Evolutionary conservation across 2,329 filamentous ascomycete genomes (phyloP).

Genomic region (Aureobasidium pullulans): DNA sequence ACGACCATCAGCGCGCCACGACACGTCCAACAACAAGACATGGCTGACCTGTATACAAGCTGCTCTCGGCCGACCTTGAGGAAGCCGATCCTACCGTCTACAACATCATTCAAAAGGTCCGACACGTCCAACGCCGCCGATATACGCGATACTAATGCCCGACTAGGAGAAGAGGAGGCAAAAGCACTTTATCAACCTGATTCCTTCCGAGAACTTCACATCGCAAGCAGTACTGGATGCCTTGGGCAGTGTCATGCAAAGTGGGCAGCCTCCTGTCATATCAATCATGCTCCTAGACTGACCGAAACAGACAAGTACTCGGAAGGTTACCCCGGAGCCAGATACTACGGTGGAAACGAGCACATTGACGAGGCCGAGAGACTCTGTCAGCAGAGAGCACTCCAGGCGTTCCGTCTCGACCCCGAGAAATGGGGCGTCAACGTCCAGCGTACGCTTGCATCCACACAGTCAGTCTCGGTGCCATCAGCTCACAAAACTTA

Average conservation of each 20-base stretch:
- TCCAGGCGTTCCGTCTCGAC: conserved; percentile 79
- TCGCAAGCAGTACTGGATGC: conserved; percentile 89
- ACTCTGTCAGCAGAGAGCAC: conserved; percentile 80
- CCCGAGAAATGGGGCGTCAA: conserved; percentile 93
- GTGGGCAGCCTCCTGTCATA: conserved; percentile 41
- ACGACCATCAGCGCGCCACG: not conserved
- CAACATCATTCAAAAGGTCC: conserved; percentile 83
- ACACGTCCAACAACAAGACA: not conserved
- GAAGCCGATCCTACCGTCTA: conserved; percentile 82
- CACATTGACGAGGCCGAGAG: conserved; percentile 88
- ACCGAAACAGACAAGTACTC: conserved; percentile 74
- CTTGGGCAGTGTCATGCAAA: conserved; percentile 90
- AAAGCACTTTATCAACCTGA: conserved; percentile 97
- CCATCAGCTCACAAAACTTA: conserved; percentile 12
- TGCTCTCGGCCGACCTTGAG: conserved; percentile 71
- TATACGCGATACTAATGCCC: conserved; percentile 10
- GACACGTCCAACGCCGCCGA: conserved; percentile 9
- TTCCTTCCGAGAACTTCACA: conserved; percentile 92
- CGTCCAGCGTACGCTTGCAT: conserved; percentile 60
- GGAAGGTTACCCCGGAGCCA: conserved; percentile 90
- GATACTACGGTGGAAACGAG: conserved; percentile 96
- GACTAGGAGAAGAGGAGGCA: conserved; percentile 84
- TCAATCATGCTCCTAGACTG: not conserved
- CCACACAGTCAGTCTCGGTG: not conserved
- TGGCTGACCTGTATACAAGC: conserved; percentile 41